Base-by-base conservation (phyloP, 441 rosid species). In the Raphanus hybrid region DNA sequence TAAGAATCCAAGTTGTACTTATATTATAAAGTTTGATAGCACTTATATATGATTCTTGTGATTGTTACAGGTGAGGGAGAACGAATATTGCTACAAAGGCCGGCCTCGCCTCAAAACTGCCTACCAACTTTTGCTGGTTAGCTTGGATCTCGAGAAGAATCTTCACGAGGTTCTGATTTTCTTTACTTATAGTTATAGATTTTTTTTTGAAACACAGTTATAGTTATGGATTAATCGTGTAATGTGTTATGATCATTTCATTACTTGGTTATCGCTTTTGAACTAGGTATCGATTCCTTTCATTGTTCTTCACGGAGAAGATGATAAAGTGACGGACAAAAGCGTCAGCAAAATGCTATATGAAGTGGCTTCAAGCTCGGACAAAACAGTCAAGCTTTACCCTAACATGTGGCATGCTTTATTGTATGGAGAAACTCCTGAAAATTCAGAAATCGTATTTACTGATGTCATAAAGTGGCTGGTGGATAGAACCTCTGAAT, bases 361-460 rank as follows among this genome's bases (percentile, higher is more conserved):
- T 20, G 78, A 77, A 6, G 74, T 77, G 9, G 95, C 99, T 15
- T 82, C 88, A 59, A 91, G 92, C 82, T 62, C 69, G 2, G 97
- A 91, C 89, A 95, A 95, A 85, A 84, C 92, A 15, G 57, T 93
- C 14, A 91, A 90, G 80, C 18, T 92, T 68, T 95, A 95, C 48
- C 87, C 90, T 0, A 88, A 72, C 14, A 93, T 95, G 99, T 95
- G 98, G 98, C 99, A 95, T 14, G 95, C 92, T 12, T 65, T 93
- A 54, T 84, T 95, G 3, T 91, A 84, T 43, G 98, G 97, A 4
- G 98, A 95, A 73, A 81, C 94, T 14, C 65, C 61, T 1, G 78
- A 84, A 10, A 93, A 93, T 75, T 80, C 79, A 5, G 83, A 91
- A 3, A 71, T 81, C 5, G 95, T 91, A 20, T 93, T 91, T 61